Evolutionary conservation across 1,284 basidiomycete genomes (phyloP), one percentile per base, ranked within the genome.

Genomic region (Pholiota adiposa): DNA sequence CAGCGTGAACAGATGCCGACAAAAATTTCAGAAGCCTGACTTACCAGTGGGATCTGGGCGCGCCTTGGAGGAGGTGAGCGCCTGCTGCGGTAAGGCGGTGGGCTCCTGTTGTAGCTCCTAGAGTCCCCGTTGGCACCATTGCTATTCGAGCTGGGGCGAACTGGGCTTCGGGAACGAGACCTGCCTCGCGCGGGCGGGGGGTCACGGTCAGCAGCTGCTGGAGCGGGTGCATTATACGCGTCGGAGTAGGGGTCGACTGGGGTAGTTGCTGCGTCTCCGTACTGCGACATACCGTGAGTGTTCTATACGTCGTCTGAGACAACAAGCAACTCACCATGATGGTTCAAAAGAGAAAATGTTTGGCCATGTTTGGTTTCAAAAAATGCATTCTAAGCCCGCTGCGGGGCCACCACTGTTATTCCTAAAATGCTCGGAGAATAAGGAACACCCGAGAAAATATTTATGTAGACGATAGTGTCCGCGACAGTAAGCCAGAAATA

Each of bases 241-340:
- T 93, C 92, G 43, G 89, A 85, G 74, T 93, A 93, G 14, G 92
- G 91, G 75, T 93, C 91, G 29, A 88, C 84, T 36, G 86, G 77
- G 54, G 85, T 72, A 60, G 81, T 61, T 40, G 75, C 77, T 60
- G 82, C 68, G 73, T 89, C 87, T 65, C 80, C 83, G 83, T 90
- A 89, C 85, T 89, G 71, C 50, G 65, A 53, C 51, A 43, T 21
- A 53, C 31, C 31, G 33, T 61, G 56, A 63, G 55, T 48, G 59
- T 53, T 54, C 43, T 33, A n/a, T n/a, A n/a, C n/a, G n/a, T n/a
- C n/a, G 61, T 43, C 54, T 27, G 19, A 29, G 38, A 29, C 48
- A 58, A 31, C 51, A 57, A 27, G 44, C 58, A 54, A 82, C 86
- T 72, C 75, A 88, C 88, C 88, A 90, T 90, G 83, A 76, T 84